Base-by-base conservation (phyloP, 2,329 filamentous ascomycete species). In the Alternaria alternata region DNA sequence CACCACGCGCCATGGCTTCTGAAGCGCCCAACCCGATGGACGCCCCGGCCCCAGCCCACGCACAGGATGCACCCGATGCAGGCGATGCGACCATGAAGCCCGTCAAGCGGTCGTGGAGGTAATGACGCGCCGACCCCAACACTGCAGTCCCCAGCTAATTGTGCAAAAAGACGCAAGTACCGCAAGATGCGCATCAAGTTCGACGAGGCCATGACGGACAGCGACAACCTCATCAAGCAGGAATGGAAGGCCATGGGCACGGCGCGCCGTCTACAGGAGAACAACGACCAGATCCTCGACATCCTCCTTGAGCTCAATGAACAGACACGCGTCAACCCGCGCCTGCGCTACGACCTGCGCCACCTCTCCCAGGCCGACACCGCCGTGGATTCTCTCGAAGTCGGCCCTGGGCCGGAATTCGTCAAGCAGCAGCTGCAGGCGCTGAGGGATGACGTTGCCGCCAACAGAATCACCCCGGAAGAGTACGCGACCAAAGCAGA, bases 211-310 rank as follows among this genome's bases (percentile, higher is more conserved):
- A 92, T 94, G 87, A 87, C 89, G 58, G 88, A 92, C 66, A 91
- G 92, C 77, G 95, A 96, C 79, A 86, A 89, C 55, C 85, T 95
- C 61, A 95, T 95, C 80, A 88, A 88, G 70, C 85, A 91, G 55
- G 93, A 95, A 78, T 91, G 92, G 77, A 89, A 90, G 79, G 91
- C 94, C 36, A 88, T 91, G 62, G 88, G 90, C 66, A 91, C 92
- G 4, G 91, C 93, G 22, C 93, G 92, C 78, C 87, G 93, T 53
- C 86, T 99, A 62, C 91, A 93, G 57, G 89, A 96, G 71, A 91
- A 97, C 81, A 97, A 97, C 71, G 94, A 98, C 78, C 93, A 94
- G 78, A 82, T 98, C 34, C 87, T 97, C 54, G 94, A 98, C 70
- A 82, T 97, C 11, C 87, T 98, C 34, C 85, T 96, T 63, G 94